phyloP scores from a whole-genome alignment of 2,329 filamentous ascomycete genomes.

The Scorias spongiosa region DNA sequence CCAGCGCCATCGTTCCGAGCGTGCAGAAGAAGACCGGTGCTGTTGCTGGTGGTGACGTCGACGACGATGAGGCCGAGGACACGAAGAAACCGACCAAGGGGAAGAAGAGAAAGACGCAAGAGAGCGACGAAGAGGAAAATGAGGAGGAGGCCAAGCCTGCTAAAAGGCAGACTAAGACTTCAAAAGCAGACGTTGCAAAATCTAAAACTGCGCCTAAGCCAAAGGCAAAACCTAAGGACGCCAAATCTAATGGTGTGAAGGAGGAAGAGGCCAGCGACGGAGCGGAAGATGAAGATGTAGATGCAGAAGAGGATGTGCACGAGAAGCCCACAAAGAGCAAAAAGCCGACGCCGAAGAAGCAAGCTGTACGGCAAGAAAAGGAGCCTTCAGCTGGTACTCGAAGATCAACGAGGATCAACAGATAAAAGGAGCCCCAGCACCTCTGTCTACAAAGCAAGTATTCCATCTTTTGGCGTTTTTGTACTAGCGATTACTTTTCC shows the following conservation, averaged over 20 bases:
- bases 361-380: conserved; percentile 8
- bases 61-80: conserved; percentile 4
- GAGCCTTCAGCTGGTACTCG: conserved; percentile 3
- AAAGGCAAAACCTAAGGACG: conserved; percentile 3
- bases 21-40: conserved; percentile 69
- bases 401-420: background rate
- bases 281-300: conserved; percentile 5
- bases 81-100: conserved; percentile 15
- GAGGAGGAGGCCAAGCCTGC: conserved; percentile 8
- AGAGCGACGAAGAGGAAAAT: conserved; percentile 5
- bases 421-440: background rate
- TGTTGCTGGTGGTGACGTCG: conserved; percentile 34
- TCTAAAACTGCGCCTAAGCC: conserved; percentile 5
- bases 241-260: conserved; percentile 1
- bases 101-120: conserved; percentile 20
- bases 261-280: conserved; percentile 2
- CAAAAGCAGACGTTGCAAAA: conserved; percentile 1
- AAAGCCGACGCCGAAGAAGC: conserved; percentile 6
- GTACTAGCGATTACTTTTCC: too few relatives aligned
- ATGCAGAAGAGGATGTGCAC: background rate
- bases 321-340: conserved; percentile 2
- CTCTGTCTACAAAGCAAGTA: too few relatives aligned
- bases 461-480: too few relatives aligned
- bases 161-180: conserved; percentile 6
- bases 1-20: conserved; percentile 73